These are phyloP conservation scores for Chiua sp. DNA, from an alignment of 1,284 basidiomycete species.

Conservation along the genomic window DNA sequence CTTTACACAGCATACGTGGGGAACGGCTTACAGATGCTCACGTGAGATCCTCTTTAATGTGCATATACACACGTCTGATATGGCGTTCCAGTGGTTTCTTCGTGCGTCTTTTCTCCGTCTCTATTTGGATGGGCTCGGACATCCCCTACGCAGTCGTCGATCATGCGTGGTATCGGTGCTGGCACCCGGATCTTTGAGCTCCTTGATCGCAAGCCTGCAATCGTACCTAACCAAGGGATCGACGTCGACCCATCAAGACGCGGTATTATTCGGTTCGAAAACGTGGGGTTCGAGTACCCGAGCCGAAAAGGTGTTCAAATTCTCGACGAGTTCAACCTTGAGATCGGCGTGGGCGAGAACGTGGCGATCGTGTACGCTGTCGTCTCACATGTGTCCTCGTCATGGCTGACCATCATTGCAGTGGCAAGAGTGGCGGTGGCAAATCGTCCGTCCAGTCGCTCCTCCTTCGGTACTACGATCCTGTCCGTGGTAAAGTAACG, in stretches of 20 bases:
- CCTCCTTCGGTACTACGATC: conserved; percentile 94
- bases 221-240: conserved; percentile 68
- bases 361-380: conserved; percentile 86
- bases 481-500: conserved; percentile 78
- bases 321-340: conserved; percentile 79
- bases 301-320: conserved; percentile 80
- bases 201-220: conserved; percentile 79
- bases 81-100: conserved; percentile 39
- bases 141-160: conserved; percentile 60
- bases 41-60: conserved; percentile 54
- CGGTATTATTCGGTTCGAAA: conserved; percentile 79
- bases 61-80: conserved; percentile 1
- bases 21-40: conserved; percentile 78
- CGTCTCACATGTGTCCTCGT: neutral
- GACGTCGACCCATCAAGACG: conserved; percentile 58
- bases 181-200: conserved; percentile 94
- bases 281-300: conserved; percentile 88
- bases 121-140: neutral
- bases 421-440: conserved; percentile 89
- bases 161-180: conserved; percentile 93
- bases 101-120: conserved; percentile 35
- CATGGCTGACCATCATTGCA: conserved; percentile 34
- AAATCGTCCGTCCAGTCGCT: conserved; percentile 93
- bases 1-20: conserved; percentile 95
- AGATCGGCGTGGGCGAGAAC: conserved; percentile 82